Base-by-base conservation (phyloP, 176 grass and related monocot species). In the Carex parvula region DNA sequence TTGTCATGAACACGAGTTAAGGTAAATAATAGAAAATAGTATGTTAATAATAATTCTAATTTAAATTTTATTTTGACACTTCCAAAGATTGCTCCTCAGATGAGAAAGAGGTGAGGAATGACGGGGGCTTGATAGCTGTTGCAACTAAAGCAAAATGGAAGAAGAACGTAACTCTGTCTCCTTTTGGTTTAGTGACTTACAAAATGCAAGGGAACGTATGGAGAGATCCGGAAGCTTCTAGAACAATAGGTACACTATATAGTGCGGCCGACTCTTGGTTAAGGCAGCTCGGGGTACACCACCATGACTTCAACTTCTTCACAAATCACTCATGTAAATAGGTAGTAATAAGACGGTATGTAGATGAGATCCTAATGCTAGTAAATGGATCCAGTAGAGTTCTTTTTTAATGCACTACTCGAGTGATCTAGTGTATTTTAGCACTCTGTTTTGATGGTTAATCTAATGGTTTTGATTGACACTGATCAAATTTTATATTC, bases 231-330 rank as follows among this genome's bases (percentile, higher is more conserved):
- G 90, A 68, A 37, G 80, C 85, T 14, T 86, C 21, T 4, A 72
- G 53, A 66, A 79, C 13, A 65, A 8, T 87, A 2, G 70, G 12
- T 2, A 67, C 55, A 0, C 87, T 97, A 21, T 73, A 88, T 1
- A 85, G 84, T 65, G 91, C 91, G 3, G 89, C 89, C 1, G 18
- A 84, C 13, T 93, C 94, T 18, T 97, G 94, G 91, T 62, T 97
- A 79, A 97, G 88, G 82, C 94, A 97, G 76, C 85, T 97, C 17
- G 82, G 84, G 14, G 89, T 88, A 4, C 77, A 90, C 15, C 94
- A 97, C 3, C 89, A 90, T 9, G 94, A 97, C 79, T 97, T 91
- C 16, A 83, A 71, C 30, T 97, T 93, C 84, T 97, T 97, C 85
- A 85, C 85, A 3, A 80, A 84, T 15, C 70, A 81, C 76, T 87